Conservation (phyloP, 2,329 filamentous ascomycete species). For the Hymenoscyphus albidus region DNA sequence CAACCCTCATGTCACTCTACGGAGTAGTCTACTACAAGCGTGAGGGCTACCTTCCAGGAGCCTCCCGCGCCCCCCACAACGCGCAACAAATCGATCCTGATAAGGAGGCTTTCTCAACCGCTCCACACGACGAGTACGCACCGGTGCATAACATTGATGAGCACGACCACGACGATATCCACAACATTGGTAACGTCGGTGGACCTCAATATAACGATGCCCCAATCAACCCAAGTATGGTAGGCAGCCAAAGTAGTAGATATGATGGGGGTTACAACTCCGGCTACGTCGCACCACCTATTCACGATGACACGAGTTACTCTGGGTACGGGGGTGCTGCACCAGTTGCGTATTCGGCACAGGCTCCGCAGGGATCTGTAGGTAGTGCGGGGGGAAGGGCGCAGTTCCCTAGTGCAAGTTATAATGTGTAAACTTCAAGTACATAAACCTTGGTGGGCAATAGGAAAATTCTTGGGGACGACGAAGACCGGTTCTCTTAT, state of each 20-base stretch:
- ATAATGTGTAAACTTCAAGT: slow-evolving; percentile 34
- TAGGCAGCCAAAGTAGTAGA: slow-evolving; percentile 10
- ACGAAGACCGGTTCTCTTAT: no score
- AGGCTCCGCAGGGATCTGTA: not conserved
- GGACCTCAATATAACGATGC: slow-evolving; percentile 17
- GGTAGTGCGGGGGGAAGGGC: slow-evolving; percentile 20
- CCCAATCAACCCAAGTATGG: slow-evolving; percentile 7
- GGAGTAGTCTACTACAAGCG: slow-evolving; percentile 59
- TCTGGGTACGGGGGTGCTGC: slow-evolving; percentile 31
- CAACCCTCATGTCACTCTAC: slow-evolving; percentile 55
- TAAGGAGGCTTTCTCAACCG: slow-evolving; percentile 66
- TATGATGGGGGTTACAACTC: slow-evolving; percentile 23
- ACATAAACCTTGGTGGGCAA: not conserved
- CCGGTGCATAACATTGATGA: slow-evolving; percentile 49
- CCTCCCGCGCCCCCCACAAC: slow-evolving; percentile 30
- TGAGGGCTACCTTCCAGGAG: slow-evolving; percentile 57
- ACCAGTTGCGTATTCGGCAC: slow-evolving; percentile 5
- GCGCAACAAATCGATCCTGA: slow-evolving; percentile 58
- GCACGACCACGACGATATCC: slow-evolving; percentile 22
- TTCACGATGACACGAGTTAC: slow-evolving; percentile 41
- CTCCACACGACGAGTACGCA: slow-evolving; percentile 64
- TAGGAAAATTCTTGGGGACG: not conserved
- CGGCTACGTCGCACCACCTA: slow-evolving; percentile 28
- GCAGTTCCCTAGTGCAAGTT: slow-evolving; percentile 55
- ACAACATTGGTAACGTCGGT: not conserved